Conservation (phyloP, 768 basidiomycete species). For the Lactifluus piperatus region DNA sequence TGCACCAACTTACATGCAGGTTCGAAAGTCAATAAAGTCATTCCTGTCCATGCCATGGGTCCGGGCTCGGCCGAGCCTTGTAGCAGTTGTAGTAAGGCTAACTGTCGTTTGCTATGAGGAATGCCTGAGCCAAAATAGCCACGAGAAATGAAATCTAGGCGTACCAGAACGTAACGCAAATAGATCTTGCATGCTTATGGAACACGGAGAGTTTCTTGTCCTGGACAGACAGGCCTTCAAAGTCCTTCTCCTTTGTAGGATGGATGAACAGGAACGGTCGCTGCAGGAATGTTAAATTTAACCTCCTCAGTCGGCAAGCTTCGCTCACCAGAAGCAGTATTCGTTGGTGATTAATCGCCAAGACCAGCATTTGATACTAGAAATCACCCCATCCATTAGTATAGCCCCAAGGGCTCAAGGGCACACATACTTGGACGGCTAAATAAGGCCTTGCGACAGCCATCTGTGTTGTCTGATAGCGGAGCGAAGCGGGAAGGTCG, state of each 20-base stretch:
- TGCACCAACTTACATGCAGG: conserved; percentile 18
- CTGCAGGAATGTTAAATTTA: conserved; percentile 1
- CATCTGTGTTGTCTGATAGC: conserved; percentile 17
- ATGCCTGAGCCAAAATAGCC: not conserved
- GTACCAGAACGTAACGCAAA: conserved; percentile 16
- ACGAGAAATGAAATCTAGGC: not conserved
- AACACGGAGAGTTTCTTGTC: conserved; percentile 15
- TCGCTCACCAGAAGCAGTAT: conserved; percentile 14
- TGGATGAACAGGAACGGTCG: conserved; percentile 20
- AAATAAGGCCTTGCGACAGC: conserved; percentile 19
- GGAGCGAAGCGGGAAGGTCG: conserved; percentile 19
- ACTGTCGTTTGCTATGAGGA: conserved; percentile 19
- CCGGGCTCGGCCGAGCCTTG: conserved; percentile 1
- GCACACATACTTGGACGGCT: conserved; percentile 12
- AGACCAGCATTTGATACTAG: conserved; percentile 14
- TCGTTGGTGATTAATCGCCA: conserved; percentile 12
- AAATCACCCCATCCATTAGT: not conserved
- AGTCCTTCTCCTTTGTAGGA: conserved; percentile 12
- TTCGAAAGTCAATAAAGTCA: conserved; percentile 14
- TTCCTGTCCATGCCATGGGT: conserved; percentile 12
- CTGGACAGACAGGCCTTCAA: conserved; percentile 1
- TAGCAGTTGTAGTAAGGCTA: conserved; percentile 16
- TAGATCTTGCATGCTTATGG: conserved; percentile 13
- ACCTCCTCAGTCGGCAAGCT: not conserved
- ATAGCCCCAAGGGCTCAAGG: not conserved